Evolutionary conservation across 257 asterid genomes (phyloP), one percentile per base, ranked within the genome.

Genomic region (Nicotiana undulata): DNA sequence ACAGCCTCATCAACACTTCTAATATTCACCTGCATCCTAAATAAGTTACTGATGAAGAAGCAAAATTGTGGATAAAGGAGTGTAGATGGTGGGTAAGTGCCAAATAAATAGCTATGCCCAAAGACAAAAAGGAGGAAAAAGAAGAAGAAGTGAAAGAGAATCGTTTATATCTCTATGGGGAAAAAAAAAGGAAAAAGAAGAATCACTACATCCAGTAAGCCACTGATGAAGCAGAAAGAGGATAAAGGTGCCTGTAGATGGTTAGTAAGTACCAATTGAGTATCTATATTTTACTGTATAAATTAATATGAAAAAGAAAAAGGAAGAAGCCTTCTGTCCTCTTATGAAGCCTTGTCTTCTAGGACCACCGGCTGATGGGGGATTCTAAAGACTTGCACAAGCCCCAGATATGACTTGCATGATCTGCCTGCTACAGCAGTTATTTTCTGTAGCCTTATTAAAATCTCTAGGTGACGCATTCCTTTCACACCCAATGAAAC

Each of bases 1-100:
- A 96, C 92, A 53, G 99, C 98, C 90, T 96, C 99, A 58, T 96
- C 99, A 80, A 96, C 82, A 80, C 98, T 96, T 90, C 99, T 94
- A 87, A 96, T 96, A 87, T 96, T 96, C 82, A 96, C 99, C 99
- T 93, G 82, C 82, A 85, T 52, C 75, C 63, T 55, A 70, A 52
- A 37, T 46, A 64, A 70, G 80, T 31, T 70, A 76, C 63, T 78
- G 58, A 58, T 13, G 55, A 63, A 80, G 74, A 26, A 55, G 77
- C 29, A 65, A 85, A 74, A 49, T 1, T 24, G 79, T 46, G 61
- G 79, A 74, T 49, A 74, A 49, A 49, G 61, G 79, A 26, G 59
- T 70, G 77, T 22, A 70, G 53, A 22, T n/a, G 49, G 77, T 22
- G 16, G 7, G 22, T 70, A 20, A 20, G 15, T 22, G 77, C 60